Percentiles rank a stretch among this genome's conserved stretches.
These are phyloP conservation scores for Arxiozyma telluris DNA, from an alignment of 1,139 yeast genomes.

Conservation along the genomic window DNA sequence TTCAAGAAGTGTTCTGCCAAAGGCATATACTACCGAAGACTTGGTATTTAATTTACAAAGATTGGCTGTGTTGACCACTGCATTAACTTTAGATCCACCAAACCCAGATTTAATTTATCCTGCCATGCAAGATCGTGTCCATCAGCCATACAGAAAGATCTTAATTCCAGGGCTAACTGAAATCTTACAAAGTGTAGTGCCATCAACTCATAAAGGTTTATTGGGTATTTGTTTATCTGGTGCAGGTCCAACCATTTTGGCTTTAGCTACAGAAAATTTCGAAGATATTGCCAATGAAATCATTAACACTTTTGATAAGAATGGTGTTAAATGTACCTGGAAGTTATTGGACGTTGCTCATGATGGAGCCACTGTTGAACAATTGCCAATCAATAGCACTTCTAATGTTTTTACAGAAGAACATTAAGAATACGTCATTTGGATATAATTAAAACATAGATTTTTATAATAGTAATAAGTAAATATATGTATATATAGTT, in stretches of 20 bases:
- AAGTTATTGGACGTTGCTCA: constrained; percentile 75
- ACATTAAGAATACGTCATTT: background rate
- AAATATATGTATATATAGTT: no score
- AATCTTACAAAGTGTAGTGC: constrained; percentile 73
- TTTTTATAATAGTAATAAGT: background rate
- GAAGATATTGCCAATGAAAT: constrained; percentile 77
- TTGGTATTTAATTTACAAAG: constrained; percentile 82
- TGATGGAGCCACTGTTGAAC: constrained; percentile 59
- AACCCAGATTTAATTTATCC: constrained; percentile 75
- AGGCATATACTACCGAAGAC: constrained; percentile 68
- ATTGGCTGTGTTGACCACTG: constrained; percentile 66
- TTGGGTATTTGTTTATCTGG: constrained; percentile 94
- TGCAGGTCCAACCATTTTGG: constrained; percentile 95
- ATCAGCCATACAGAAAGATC: constrained; percentile 88
- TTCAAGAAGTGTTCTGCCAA: constrained; percentile 82
- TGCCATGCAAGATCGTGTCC: constrained; percentile 94
- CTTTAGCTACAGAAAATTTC: constrained; percentile 81
- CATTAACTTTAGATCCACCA: constrained; percentile 76
- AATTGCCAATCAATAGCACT: background rate
- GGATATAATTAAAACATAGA: background rate
- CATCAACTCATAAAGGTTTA: constrained; percentile 71
- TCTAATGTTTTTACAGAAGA: background rate
- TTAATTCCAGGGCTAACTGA: constrained; percentile 86
- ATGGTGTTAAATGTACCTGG: constrained; percentile 70
- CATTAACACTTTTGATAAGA: constrained; percentile 55